Evolutionary conservation across 2,329 filamentous ascomycete genomes (phyloP), one percentile per base, ranked within the genome.

Genomic region (Juglanconis juglandina): DNA sequence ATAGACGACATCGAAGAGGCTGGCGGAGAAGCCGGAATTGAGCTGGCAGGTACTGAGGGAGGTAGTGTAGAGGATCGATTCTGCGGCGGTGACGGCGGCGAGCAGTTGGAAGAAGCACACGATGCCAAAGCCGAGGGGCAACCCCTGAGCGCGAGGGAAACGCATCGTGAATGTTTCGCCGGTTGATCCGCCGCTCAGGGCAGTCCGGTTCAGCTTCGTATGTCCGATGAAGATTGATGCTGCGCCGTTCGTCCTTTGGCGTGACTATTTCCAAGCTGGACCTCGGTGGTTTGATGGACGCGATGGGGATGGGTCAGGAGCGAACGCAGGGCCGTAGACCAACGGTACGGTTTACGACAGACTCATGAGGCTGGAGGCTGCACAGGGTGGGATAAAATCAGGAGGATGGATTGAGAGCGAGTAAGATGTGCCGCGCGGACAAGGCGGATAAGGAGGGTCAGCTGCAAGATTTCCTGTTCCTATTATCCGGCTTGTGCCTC

Each of bases 21-120:
- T 90, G 59, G 91, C 90, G 2, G 88, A 89, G 74, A 95, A 93
- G 68, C 85, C 87, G 46, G 88, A 91, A 74, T 91, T 88, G 61
- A 81, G 77, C 80, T 90, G 88, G 76, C 91, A 95, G 44, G 89
- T 81, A 70, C 87, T 88, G 62, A 94, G 82, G 58, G 90, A 91
- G 67, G 83, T 87, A 41, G 69, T 71, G 59, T 66, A 54, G 46
- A 72, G 68, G 49, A 71, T 61, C 44, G 66, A 67, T n/a, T 67
- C 67, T 4, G 61, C 66, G 35, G 65, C 56, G 14, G 61, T 58
- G 34, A 55, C 61, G 47, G 61, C 59, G 58, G 70, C 62, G 50
- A 71, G 57, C 10, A 53, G n/a, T 9, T 52, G 32, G 41, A 53
- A 17, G 41, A 58, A 32, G 51, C 50, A 47, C 17, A 63, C 51